Evolutionary conservation across 352 stramenopile species (phyloP).

Genomic region (Globisporangium heterothallicum): DNA sequence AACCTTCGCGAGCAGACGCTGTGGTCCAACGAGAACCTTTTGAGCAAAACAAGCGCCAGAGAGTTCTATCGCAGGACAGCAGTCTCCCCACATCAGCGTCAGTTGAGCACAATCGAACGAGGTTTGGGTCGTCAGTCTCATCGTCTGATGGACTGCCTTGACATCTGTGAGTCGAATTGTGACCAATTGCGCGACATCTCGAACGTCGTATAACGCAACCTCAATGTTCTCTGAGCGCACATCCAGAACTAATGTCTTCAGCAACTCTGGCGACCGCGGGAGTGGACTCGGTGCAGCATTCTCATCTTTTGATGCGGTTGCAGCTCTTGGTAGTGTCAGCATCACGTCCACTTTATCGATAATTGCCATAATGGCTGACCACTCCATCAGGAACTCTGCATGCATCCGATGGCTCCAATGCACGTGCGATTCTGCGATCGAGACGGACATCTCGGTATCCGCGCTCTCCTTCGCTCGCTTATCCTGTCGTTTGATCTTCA

Average conservation of each 20-base stretch:
- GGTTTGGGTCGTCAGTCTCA: constrained; percentile 18
- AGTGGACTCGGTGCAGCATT: neutral
- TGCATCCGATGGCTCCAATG: constrained; percentile 33
- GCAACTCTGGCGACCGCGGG: neutral
- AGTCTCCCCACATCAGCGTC: constrained; percentile 16
- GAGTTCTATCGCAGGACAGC: constrained; percentile 20
- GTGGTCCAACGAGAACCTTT: constrained; percentile 12
- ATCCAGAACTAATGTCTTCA: constrained; percentile 22
- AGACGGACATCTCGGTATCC: constrained; percentile 26
- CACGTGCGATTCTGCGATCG: constrained; percentile 20
- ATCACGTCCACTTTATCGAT: constrained; percentile 34
- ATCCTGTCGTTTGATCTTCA: constrained; percentile 23
- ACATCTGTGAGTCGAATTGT: constrained; percentile 19
- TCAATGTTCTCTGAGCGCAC: constrained; percentile 21
- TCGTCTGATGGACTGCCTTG: constrained; percentile 21
- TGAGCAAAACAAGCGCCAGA: constrained; percentile 19
- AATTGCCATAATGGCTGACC: constrained; percentile 17
- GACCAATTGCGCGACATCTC: constrained; percentile 15
- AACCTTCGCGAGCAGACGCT: constrained; percentile 14
- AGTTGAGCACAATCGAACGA: constrained; percentile 25
- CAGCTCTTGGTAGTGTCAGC: constrained; percentile 18
- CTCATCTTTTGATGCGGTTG: neutral
- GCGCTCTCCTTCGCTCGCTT: constrained; percentile 15
- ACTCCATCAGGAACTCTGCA: constrained; percentile 26
- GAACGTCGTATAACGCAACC: constrained; percentile 25